Conservation (phyloP, 2,329 filamentous ascomycete species). For the Beauveria scarabaeidicola region DNA sequence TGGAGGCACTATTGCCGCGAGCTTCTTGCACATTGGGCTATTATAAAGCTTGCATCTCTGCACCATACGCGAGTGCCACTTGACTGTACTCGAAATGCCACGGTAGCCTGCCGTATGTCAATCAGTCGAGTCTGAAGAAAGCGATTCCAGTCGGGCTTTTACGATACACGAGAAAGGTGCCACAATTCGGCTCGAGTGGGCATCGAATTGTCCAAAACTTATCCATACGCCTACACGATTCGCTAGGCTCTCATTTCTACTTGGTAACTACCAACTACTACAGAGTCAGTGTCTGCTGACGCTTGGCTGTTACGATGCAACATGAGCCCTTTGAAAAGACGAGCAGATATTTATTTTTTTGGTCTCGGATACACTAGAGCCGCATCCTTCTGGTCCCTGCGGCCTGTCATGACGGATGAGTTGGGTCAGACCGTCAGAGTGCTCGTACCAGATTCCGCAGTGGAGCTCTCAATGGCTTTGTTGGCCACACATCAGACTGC, state of each 20-base stretch:
- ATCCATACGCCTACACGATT: neutral
- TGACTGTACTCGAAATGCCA: neutral
- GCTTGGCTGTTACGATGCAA: neutral
- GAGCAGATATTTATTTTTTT: neutral
- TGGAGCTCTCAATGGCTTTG: neutral
- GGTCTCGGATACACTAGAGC: neutral
- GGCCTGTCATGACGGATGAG: neutral
- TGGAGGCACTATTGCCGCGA: neutral
- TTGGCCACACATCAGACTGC: neutral
- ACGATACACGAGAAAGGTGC: neutral
- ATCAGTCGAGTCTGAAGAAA: neutral
- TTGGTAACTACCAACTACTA: too few relatives aligned
- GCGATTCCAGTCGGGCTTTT: neutral
- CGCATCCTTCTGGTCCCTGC: neutral
- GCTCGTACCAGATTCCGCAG: neutral
- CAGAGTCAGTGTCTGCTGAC: neutral
- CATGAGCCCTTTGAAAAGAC: neutral
- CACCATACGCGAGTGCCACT: neutral
- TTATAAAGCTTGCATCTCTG: neutral
- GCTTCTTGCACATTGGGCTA: neutral
- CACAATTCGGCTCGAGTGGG: neutral
- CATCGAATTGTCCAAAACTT: neutral
- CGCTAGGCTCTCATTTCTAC: neutral
- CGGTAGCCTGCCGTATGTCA: neutral
- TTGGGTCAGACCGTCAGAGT: too few relatives aligned